Base-by-base conservation (phyloP, 805 yeast species). In the Dipodascus albidus region DNA sequence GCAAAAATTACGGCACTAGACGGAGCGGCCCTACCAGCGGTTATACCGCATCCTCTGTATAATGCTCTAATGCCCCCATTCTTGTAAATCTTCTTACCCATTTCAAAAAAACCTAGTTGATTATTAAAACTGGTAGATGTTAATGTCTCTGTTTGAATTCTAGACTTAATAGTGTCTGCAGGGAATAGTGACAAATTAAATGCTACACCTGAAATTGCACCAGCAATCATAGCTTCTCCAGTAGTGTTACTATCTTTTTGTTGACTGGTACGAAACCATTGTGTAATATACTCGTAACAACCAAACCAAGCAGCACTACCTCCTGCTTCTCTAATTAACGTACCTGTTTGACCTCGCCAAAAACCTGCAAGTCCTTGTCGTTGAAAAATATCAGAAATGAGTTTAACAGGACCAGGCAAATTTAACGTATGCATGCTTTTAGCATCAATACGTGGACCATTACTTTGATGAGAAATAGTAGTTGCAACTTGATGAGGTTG, bases 281-380 rank as follows among this genome's bases (percentile, higher is more conserved):
- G 51, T 14, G 41, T 23, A 4, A 77, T 69, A 48, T 75, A 69
- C 64, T 89, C 96, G 66, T 89, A 89, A 17, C 93, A 79, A 0
- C 96, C 91, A 70, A 90, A 90, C 97, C 97, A 90, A 1, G 91
- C 82, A 2, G 95, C 87, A 1, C 96, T 86, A 4, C 97, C 97
- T 24, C 89, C 83, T 41, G 87, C 76, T 65, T 90, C 98, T 61
- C 97, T 76, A 1, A 86, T 58, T 50, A 87, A 69, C 0, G 98
- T 90, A 20, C 93, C 82, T 0, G 81, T 71, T 59, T 89, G 89
- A 1, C 98, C 98, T 57, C 79, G 79, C 96, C 96, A 90, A 56
- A 90, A 73, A 0, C 96, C 96, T 8, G 59, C 47, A 0, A 87
- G 3, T 0, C 97, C 96, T 15, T 75, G 72, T 2, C 72, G 67